Evolutionary conservation across 495 filamentous ascomycete genomes (phyloP).

Genomic region (Podospora pseudoanserina): DNA sequence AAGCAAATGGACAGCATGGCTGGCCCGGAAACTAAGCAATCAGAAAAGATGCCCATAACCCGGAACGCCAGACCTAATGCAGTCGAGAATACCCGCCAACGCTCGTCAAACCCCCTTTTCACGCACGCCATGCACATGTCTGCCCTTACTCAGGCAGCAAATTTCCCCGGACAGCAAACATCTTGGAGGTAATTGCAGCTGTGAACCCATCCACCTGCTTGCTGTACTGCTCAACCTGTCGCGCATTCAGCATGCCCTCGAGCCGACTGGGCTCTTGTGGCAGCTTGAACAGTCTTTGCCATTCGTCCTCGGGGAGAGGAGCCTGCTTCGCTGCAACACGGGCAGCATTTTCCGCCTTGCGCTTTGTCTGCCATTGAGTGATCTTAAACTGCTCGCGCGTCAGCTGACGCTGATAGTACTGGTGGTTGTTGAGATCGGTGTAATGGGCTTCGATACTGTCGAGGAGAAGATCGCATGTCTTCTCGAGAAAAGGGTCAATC

Average conservation of each 20-base stretch:
- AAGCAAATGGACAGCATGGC: constrained; percentile 16
- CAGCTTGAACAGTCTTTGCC: constrained; percentile 96
- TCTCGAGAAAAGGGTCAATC: constrained; percentile 98
- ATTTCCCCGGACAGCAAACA: constrained; percentile 91
- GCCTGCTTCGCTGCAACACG: constrained; percentile 82
- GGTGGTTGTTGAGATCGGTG: constrained; percentile 97
- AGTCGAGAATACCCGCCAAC: constrained; percentile 21
- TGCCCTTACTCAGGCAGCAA: constrained; percentile 47
- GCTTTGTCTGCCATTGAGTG: constrained; percentile 89
- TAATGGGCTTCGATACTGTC: constrained; percentile 97
- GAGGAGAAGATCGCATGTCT: constrained; percentile 91
- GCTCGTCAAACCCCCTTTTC: constrained; percentile 11
- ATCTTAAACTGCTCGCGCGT: constrained; percentile 95
- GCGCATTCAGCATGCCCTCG: constrained; percentile 86
- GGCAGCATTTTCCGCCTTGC: constrained; percentile 87
- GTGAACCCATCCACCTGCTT: constrained; percentile 97
- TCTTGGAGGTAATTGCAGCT: constrained; percentile 85
- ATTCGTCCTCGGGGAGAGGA: constrained; percentile 91
- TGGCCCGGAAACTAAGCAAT: constrained; percentile 25
- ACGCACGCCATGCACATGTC: constrained; percentile 14
- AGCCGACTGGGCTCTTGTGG: constrained; percentile 88
- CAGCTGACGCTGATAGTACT: constrained; percentile 96
- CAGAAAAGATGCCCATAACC: constrained; percentile 27
- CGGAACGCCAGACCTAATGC: constrained; percentile 37
- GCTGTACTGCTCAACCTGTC: constrained; percentile 97